Percentiles rank a stretch among this genome's conserved stretches.
Conservation (phyloP, 805 yeast species). For the Millerozyma acaciae region DNA sequence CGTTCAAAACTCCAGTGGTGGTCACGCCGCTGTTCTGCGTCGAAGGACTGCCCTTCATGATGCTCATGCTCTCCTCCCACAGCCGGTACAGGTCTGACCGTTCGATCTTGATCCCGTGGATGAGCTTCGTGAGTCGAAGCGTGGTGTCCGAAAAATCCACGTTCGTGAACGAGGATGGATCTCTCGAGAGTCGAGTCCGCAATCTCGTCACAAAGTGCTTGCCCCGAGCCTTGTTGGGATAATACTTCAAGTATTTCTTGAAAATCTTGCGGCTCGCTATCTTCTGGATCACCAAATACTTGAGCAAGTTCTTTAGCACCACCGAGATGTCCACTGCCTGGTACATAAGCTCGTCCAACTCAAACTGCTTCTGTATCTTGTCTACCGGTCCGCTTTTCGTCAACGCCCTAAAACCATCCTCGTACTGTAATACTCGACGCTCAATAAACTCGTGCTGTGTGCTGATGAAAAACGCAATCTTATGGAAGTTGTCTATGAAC, state of each 20-base stretch:
- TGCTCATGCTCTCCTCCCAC: slow-evolving; percentile 3
- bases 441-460: slow-evolving; percentile 41
- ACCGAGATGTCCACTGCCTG: slow-evolving; percentile 40
- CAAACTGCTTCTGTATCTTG: slow-evolving; percentile 7
- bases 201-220: slow-evolving; percentile 23
- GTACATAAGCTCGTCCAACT: slow-evolving; percentile 27
- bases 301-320: slow-evolving; percentile 58
- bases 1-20: background rate
- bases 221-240: slow-evolving; percentile 20
- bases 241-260: slow-evolving; percentile 60
- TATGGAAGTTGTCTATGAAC: slow-evolving; percentile 57
- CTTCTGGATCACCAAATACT: slow-evolving; percentile 69
- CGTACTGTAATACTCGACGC: background rate
- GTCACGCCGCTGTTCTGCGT: slow-evolving; percentile 10
- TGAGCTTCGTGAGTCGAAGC: slow-evolving; percentile 46
- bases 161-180: slow-evolving; percentile 55
- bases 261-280: slow-evolving; percentile 69
- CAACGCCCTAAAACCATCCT: too few species aligned
- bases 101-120: slow-evolving; percentile 16
- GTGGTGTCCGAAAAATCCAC: slow-evolving; percentile 59
- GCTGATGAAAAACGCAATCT: slow-evolving; percentile 56
- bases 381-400: slow-evolving; percentile 14
- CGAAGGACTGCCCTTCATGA: background rate
- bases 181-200: slow-evolving; percentile 33
- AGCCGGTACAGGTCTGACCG: slow-evolving; percentile 1